Evolutionary conservation across 257 asterid genomes (phyloP).

Genomic region (Mitragyna speciosa): DNA sequence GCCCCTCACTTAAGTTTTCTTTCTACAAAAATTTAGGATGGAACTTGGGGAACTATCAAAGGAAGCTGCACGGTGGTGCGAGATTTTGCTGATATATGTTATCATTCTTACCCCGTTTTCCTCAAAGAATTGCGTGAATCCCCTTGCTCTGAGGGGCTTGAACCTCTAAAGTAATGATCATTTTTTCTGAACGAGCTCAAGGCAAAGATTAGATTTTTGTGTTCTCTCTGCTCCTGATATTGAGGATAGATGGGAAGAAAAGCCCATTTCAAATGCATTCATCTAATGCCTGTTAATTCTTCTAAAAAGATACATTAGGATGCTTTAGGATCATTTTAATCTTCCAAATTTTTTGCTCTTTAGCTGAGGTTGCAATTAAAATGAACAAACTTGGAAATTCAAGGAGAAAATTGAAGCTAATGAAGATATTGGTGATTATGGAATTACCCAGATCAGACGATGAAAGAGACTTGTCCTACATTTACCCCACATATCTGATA

Average conservation of each 20-base stretch:
- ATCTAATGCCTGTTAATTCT: too few species aligned
- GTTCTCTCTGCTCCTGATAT: not conserved
- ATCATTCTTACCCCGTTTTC: constrained; percentile 65
- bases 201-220: not conserved
- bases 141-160: constrained; percentile 47
- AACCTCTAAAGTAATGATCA: constrained; percentile 65
- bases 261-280: not conserved
- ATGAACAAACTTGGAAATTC: too few species aligned
- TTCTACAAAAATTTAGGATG: constrained; percentile 55
- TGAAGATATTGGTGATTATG: not conserved
- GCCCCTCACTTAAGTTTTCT: not conserved
- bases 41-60: constrained; percentile 81
- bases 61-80: constrained; percentile 87
- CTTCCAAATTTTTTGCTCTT: not conserved
- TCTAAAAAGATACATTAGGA: not conserved
- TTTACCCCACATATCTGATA: not conserved
- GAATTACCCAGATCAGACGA: not conserved
- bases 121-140: constrained; percentile 65
- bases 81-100: constrained; percentile 90
- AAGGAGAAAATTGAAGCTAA: not conserved
- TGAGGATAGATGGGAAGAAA: not conserved
- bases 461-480: not conserved
- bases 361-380: not conserved
- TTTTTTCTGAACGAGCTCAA: not conserved
- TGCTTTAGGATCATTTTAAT: not conserved